These are phyloP conservation scores for Candida endomychidarum DNA, from an alignment of 805 yeast species.

Conservation along the genomic window DNA sequence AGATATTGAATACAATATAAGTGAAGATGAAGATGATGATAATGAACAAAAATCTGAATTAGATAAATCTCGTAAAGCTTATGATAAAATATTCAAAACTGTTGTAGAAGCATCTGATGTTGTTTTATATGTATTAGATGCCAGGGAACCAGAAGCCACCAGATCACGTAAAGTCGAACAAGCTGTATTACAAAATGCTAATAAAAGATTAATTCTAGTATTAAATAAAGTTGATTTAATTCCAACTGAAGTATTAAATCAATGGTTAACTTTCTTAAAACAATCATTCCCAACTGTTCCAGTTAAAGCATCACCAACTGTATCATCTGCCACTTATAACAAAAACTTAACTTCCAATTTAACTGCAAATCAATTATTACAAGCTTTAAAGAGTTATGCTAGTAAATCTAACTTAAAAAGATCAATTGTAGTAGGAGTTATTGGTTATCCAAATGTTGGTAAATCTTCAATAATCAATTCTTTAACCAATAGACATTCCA, in stretches of 20 bases:
- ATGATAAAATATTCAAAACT: constrained; percentile 88
- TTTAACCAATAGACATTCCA: constrained; percentile 69
- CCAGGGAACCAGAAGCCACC: constrained; percentile 95
- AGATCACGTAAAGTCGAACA: constrained; percentile 90
- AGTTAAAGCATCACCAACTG: constrained; percentile 73
- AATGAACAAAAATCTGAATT: constrained; percentile 48
- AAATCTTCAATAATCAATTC: constrained; percentile 97
- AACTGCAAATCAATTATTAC: constrained; percentile 73
- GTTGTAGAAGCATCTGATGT: constrained; percentile 94
- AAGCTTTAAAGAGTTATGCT: constrained; percentile 83
- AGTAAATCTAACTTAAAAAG: constrained; percentile 81
- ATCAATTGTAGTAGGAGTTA: constrained; percentile 89
- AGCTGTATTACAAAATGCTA: constrained; percentile 75
- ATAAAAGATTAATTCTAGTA: constrained; percentile 80
- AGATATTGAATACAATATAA: constrained; percentile 37
- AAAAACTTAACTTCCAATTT: constrained; percentile 68
- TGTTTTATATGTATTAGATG: constrained; percentile 88
- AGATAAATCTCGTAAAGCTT: constrained; percentile 84
- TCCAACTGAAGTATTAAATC: constrained; percentile 78
- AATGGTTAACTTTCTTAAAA: constrained; percentile 80
- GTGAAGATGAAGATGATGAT: constrained; percentile 31
- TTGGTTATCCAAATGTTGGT: constrained; percentile 94
- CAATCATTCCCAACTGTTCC: constrained; percentile 91
- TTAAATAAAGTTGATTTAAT: constrained; percentile 91
- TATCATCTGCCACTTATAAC: constrained; percentile 68